Conservation (phyloP, 2,329 filamentous ascomycete genomes). For the Neopestalotiopsis clavispora region DNA sequence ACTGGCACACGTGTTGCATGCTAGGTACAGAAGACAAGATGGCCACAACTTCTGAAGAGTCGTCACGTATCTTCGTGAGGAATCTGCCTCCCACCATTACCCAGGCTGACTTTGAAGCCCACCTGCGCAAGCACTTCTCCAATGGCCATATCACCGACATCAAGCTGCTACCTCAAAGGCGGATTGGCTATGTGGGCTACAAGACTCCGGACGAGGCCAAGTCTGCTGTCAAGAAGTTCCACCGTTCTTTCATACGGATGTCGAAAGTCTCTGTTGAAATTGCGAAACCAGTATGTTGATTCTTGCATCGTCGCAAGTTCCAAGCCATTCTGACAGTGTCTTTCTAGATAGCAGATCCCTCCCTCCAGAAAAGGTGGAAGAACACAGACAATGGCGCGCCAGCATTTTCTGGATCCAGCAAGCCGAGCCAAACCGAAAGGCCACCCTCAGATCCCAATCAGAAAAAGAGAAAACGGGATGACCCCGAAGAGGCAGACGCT, state of each 20-base stretch:
- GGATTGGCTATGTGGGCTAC: constrained; percentile 96
- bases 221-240: constrained; percentile 91
- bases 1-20: background rate
- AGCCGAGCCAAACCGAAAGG: constrained; percentile 7
- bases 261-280: constrained; percentile 90
- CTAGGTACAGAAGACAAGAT: constrained; percentile 15
- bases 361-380: constrained; percentile 25
- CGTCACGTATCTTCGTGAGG: constrained; percentile 79
- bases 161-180: constrained; percentile 85
- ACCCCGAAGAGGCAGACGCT: constrained; percentile 66
- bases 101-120: constrained; percentile 84
- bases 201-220: constrained; percentile 80
- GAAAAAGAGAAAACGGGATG: constrained; percentile 73
- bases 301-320: too few relatives aligned
- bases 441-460: constrained; percentile 33
- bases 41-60: constrained; percentile 43
- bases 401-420: background rate
- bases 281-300: constrained; percentile 66
- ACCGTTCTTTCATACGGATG: constrained; percentile 94
- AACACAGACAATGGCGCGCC: constrained; percentile 30
- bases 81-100: constrained; percentile 84
- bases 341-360: constrained; percentile 44
- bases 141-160: constrained; percentile 84
- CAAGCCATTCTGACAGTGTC: background rate
- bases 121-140: constrained; percentile 87